A percentile compares a stretch with the other conserved stretches of the same genome.
phyloP scores from a whole-genome alignment of 2,329 filamentous ascomycete genomes.

The Mariannaea sp. region DNA sequence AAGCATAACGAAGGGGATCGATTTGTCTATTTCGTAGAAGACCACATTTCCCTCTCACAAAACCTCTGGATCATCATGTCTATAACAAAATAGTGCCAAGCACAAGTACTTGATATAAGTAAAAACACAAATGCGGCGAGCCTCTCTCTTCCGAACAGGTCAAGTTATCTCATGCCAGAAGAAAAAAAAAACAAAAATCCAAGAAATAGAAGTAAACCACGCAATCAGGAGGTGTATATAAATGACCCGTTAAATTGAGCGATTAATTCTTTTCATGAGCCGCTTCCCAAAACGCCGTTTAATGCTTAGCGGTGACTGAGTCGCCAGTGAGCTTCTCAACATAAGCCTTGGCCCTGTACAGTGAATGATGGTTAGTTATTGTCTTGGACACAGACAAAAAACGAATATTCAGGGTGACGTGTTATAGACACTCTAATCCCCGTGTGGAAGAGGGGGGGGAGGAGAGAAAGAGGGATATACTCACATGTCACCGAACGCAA shows the following conservation, averaged over 20 bases:
- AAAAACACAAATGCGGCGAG: slow-evolving; percentile 20
- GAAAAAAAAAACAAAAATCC: slow-evolving; percentile 25
- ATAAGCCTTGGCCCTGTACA: slow-evolving; percentile 65
- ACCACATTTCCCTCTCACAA: slow-evolving; percentile 12
- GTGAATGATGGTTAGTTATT: slow-evolving; percentile 28
- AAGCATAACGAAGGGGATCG: slow-evolving; percentile 12
- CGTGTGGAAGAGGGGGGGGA: too few species aligned
- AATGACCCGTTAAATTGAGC: slow-evolving; percentile 24
- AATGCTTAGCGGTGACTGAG: slow-evolving; percentile 69
- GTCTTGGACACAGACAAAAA: too few species aligned
- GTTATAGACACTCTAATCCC: too few species aligned
- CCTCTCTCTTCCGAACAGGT: slow-evolving; percentile 12
- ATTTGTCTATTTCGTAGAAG: slow-evolving; percentile 28
- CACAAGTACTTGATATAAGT: slow-evolving; percentile 17
- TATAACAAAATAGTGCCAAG: slow-evolving; percentile 19
- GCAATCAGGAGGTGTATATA: slow-evolving; percentile 17
- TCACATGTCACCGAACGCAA: slow-evolving; percentile 96
- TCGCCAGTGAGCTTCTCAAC: slow-evolving; percentile 71
- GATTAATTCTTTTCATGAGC: slow-evolving; percentile 22
- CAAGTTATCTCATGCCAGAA: slow-evolving; percentile 15
- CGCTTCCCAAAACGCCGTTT: slow-evolving; percentile 46
- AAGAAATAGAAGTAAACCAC: slow-evolving; percentile 24
- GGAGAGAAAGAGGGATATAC: slow-evolving; percentile 46
- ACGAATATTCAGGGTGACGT: too few species aligned
- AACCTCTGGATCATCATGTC: slow-evolving; percentile 19